Percentiles rank a stretch among this genome's conserved stretches.
Conservation (phyloP, 495 filamentous ascomycete genomes). For the Hyaloscypha finlandica region DNA sequence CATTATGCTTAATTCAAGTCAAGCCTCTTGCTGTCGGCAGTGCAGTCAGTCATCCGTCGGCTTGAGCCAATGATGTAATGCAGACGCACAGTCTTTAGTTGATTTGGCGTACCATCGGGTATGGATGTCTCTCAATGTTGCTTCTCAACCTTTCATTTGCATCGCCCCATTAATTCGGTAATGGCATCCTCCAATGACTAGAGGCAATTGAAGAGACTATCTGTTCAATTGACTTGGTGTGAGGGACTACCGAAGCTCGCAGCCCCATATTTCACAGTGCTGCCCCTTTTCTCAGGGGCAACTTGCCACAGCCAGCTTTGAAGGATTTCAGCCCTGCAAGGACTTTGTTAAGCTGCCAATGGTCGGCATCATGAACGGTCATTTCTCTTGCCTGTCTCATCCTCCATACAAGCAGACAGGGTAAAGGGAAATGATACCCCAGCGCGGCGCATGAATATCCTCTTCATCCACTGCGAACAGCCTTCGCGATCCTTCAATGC, state of each 20-base stretch:
- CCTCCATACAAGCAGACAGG: neutral
- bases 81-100: neutral
- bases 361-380: neutral
- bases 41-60: neutral
- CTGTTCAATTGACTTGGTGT: neutral
- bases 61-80: neutral
- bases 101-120: neutral
- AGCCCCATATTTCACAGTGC: neutral
- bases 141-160: neutral
- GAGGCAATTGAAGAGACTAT: neutral
- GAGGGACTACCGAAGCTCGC: neutral
- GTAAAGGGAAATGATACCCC: neutral
- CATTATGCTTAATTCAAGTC: slow-evolving; percentile 25
- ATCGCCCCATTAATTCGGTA: neutral
- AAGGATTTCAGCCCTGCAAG: neutral
- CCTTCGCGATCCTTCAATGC: neutral
- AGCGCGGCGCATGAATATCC: neutral
- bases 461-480: neutral
- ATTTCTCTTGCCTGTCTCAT: neutral
- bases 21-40: slow-evolving; percentile 2
- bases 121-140: neutral
- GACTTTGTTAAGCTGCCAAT: neutral
- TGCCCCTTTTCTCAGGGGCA: neutral
- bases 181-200: neutral
- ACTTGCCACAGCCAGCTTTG: neutral